Conservation (phyloP, 306 rosid genomes). For the Sicyos edulis region DNA sequence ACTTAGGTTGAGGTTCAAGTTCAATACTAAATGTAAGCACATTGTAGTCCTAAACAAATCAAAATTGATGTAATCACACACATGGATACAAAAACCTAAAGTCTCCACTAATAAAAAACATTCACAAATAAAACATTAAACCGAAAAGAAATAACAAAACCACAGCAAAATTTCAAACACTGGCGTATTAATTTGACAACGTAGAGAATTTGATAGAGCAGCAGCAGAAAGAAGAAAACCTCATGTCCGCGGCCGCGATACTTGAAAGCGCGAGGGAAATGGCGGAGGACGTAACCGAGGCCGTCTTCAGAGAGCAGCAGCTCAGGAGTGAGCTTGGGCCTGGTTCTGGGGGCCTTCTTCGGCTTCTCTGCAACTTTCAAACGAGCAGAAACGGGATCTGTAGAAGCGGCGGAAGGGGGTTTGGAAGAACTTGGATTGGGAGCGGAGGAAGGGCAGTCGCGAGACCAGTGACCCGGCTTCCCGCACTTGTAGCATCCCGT, state of each 20-base stretch:
- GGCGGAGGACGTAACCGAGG: conserved; percentile 88
- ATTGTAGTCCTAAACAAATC: too few species aligned
- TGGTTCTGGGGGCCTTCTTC: conserved; percentile 51
- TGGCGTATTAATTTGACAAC: background rate
- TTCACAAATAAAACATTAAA: background rate
- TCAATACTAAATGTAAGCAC: too few species aligned
- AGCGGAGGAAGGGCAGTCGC: conserved; percentile 77
- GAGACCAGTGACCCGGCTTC: conserved; percentile 96
- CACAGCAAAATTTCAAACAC: background rate
- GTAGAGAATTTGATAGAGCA: background rate
- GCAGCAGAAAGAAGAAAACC: conserved; percentile 37
- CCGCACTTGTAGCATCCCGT: conserved; percentile 98
- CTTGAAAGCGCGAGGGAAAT: conserved; percentile 75
- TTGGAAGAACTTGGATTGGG: conserved; percentile 25
- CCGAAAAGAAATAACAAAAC: background rate
- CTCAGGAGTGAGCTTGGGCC: conserved; percentile 83
- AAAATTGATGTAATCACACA: background rate
- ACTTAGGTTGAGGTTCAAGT: too few species aligned
- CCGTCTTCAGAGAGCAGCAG: conserved; percentile 86
- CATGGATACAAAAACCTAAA: too few species aligned
- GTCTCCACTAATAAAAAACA: background rate
- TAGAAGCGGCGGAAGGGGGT: conserved; percentile 27
- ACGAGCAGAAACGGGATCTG: conserved; percentile 13
- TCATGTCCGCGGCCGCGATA: conserved; percentile 83
- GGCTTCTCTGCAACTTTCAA: conserved; percentile 35